A percentile compares a stretch with the other conserved stretches of the same genome.
phyloP scores from a whole-genome alignment of 2,329 filamentous ascomycete species.

The Chrysoporthe deuterocubensis region DNA sequence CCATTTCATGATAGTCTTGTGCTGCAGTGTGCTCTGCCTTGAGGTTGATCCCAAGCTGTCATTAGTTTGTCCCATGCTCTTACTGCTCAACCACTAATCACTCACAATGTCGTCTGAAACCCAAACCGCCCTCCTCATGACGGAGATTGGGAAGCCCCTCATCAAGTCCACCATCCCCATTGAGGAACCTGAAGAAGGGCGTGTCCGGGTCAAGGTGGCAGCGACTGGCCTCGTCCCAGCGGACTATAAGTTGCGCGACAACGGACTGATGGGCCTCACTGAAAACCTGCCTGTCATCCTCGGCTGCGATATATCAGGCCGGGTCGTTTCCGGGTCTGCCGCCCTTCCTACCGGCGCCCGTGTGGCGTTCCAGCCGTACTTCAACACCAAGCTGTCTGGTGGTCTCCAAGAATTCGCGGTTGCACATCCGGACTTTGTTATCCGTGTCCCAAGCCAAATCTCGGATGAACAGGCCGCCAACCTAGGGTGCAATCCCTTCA shows the following conservation, averaged over 20 bases:
- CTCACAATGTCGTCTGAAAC: not conserved
- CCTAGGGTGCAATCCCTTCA: not conserved
- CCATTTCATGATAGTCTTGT: not conserved
- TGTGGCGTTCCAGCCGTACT: not conserved
- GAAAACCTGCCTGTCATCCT: not conserved
- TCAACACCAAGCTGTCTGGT: not conserved
- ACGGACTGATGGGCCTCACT: not conserved
- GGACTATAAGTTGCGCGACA: not conserved
- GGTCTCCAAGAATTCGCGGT: conserved; percentile 2
- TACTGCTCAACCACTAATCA: not conserved
- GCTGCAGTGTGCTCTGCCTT: not conserved
- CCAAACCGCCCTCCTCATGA: conserved; percentile 8
- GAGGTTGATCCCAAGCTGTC: not conserved
- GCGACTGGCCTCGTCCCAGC: not conserved
- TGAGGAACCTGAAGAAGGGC: not conserved
- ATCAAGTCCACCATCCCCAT: not conserved
- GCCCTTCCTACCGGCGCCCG: not conserved
- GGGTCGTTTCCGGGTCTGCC: not conserved
- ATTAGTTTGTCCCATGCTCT: not conserved
- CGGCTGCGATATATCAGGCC: conserved; percentile 5
- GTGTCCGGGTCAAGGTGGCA: not conserved
- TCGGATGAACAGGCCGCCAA: not conserved
- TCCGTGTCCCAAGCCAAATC: not conserved
- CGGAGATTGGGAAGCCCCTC: conserved; percentile 1
- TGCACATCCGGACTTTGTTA: not conserved